These are phyloP conservation scores for Aureobasidium sp. DNA, from an alignment of 2,329 filamentous ascomycete genomes.

Conservation along the genomic window DNA sequence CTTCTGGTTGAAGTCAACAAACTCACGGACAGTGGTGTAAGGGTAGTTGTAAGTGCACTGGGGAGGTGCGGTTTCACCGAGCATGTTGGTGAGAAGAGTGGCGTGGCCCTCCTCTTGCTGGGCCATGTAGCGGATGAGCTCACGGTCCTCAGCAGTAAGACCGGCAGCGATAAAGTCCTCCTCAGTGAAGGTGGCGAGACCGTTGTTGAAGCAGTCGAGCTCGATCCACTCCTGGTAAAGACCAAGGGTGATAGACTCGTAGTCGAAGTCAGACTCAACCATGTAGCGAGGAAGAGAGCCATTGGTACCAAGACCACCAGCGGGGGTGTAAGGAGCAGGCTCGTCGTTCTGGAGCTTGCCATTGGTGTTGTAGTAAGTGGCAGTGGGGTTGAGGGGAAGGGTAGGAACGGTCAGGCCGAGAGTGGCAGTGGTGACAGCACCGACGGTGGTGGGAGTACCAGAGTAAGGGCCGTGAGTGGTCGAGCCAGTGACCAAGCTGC, in stretches of 20 bases:
- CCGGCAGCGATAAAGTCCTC: slow-evolving; percentile 64
- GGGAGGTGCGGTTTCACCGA: slow-evolving; percentile 61
- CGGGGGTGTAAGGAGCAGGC: slow-evolving; percentile 66
- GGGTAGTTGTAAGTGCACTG: slow-evolving; percentile 82
- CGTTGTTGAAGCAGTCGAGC: slow-evolving; percentile 74
- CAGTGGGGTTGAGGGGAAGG: slow-evolving; percentile 52
- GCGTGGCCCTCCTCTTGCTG: slow-evolving; percentile 73
- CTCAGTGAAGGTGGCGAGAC: slow-evolving; percentile 60
- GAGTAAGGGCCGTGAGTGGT: slow-evolving; percentile 63
- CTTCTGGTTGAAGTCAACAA: slow-evolving; percentile 77
- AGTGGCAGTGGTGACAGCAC: slow-evolving; percentile 56
- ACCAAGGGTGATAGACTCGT: slow-evolving; percentile 65
- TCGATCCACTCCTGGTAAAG: slow-evolving; percentile 83
- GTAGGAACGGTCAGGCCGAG: slow-evolving; percentile 53
- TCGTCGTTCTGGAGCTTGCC: slow-evolving; percentile 60
- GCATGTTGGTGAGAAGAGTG: slow-evolving; percentile 69
- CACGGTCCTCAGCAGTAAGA: slow-evolving; percentile 61
- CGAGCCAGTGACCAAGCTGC: slow-evolving; percentile 47
- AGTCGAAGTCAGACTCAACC: slow-evolving; percentile 76
- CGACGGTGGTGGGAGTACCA: slow-evolving; percentile 61
- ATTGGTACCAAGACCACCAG: slow-evolving; percentile 67
- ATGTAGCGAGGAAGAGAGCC: slow-evolving; percentile 70
- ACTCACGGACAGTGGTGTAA: slow-evolving; percentile 66
- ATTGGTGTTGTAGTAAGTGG: slow-evolving; percentile 64
- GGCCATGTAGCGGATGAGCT: slow-evolving; percentile 68